Base-by-base conservation (phyloP, 2,329 filamentous ascomycete species). In the Talaromyces sp. region DNA sequence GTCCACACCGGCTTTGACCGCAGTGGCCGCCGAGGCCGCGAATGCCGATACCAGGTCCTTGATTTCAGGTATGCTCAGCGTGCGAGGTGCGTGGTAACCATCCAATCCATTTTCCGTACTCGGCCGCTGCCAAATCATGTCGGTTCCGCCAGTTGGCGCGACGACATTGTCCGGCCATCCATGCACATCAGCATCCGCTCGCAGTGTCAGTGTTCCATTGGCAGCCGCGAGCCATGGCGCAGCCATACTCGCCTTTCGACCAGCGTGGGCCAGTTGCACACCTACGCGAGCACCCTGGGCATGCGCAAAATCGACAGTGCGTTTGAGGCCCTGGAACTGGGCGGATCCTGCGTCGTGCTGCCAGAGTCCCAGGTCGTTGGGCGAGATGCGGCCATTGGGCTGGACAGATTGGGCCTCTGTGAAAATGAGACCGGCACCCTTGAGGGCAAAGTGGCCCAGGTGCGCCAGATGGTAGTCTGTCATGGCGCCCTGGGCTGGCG, bases 391-490 rank as follows among this genome's bases (percentile, higher is more conserved):
- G 29, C 92, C 92, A 68, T 92, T 86, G 4, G 89, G 77, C 14
- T 85, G 80, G 0, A 96, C 88, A 32, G 86, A 80, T 0, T 88
- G 91, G 19, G 91, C 90, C 77, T 96, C 92, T 61, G 93, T 80
- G 59, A 92, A 83, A 56, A 88, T 79, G 26, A 96, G 79, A 1
- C 85, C 88, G 0, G 87, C 87, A 19, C 92, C 92, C 62, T 88
- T 85, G 50, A 88, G 79, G 26, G 90, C 83, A 66, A 91, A 90
- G 65, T 90, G 86, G 61, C 91, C 90, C 9, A 93, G 81, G 69
- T 96, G 91, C 29, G 90, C 86, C 51, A 93, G 79, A 73, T 96
- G 91, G 83, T 86, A 96, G 70, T 89, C 83, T 2, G 89, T 92
- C 58, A 88, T 77, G 72, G 92, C 88, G 26, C 92, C 87, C 65